Evolutionary conservation across 2,329 filamentous ascomycete species (phyloP).

Genomic region (Aureobasidium sp.): DNA sequence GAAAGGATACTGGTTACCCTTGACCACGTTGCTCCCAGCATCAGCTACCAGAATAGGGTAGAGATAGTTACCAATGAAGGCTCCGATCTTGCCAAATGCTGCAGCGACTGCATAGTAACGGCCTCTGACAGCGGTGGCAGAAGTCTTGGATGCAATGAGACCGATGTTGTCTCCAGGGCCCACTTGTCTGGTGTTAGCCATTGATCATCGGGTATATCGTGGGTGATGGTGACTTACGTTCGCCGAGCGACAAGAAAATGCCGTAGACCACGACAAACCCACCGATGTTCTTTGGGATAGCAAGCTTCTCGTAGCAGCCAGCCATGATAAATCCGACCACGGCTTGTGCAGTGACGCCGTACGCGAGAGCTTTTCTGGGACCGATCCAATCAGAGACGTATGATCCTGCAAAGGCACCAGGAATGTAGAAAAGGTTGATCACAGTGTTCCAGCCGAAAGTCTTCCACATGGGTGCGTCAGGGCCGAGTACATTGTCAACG

Average conservation of each 20-base stretch:
- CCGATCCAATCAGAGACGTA: conserved; percentile 68
- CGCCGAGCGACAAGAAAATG: conserved; percentile 65
- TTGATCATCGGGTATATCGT: too few species aligned
- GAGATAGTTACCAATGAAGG: not conserved
- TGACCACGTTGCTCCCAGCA: conserved; percentile 46
- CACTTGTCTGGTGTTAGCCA: too few species aligned
- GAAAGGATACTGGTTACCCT: conserved; percentile 69
- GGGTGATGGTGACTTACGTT: too few species aligned
- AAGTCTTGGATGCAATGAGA: conserved; percentile 76
- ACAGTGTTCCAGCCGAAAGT: conserved; percentile 79
- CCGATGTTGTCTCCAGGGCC: conserved; percentile 53
- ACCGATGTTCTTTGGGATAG: conserved; percentile 54
- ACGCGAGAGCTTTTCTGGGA: conserved; percentile 60
- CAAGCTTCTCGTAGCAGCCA: conserved; percentile 60
- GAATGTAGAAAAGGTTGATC: conserved; percentile 78
- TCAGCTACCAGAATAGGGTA: conserved; percentile 39
- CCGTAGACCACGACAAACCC: conserved; percentile 69
- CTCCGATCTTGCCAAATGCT: conserved; percentile 57
- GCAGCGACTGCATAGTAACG: conserved; percentile 65
- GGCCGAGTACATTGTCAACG: conserved; percentile 54
- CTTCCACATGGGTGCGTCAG: conserved; percentile 55
- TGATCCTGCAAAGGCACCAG: conserved; percentile 66
- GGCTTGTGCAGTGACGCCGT: conserved; percentile 62
- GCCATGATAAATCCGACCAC: conserved; percentile 80
- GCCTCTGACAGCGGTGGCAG: conserved; percentile 73